phyloP scores from a whole-genome alignment of 106 monocot species.

The Gastrodia elata region DNA sequence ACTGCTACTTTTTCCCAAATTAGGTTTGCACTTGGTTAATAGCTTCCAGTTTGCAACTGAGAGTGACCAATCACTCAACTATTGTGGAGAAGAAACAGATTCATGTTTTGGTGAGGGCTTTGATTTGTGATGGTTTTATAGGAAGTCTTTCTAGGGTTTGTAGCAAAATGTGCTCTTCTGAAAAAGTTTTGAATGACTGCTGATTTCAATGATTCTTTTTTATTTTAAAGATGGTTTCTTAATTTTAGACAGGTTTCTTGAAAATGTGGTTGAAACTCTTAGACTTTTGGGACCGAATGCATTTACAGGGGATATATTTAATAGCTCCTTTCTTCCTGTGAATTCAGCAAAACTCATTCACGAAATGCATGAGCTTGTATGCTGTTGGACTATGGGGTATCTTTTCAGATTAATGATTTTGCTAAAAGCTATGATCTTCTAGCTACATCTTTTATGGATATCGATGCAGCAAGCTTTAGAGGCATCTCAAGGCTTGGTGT shows the following conservation, averaged over 20 bases:
- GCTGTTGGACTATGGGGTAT: conserved; percentile 19
- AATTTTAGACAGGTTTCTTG: conserved; percentile 58
- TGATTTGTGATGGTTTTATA: conserved; percentile 21
- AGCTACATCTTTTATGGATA: conserved; percentile 60
- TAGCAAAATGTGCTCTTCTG: conserved; percentile 46
- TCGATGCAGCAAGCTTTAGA: conserved; percentile 39
- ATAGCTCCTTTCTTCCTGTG: not conserved
- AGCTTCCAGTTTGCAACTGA: conserved; percentile 28
- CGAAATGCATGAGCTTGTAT: conserved; percentile 12
- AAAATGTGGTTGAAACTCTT: conserved; percentile 37
- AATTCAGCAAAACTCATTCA: not conserved
- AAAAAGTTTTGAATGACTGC: conserved; percentile 33
- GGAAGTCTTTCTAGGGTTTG: conserved; percentile 38
- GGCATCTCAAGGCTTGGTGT: conserved; percentile 53
- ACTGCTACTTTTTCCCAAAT: conserved; percentile 57
- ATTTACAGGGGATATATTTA: conserved; percentile 4
- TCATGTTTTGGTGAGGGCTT: conserved; percentile 2
- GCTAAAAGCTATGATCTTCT: conserved; percentile 79
- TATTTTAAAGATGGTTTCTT: conserved; percentile 81
- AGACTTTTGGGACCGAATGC: conserved; percentile 21
- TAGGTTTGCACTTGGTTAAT: conserved; percentile 34
- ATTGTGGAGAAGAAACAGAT: conserved; percentile 16
- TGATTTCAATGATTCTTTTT: conserved; percentile 20
- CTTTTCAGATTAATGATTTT: conserved; percentile 31
- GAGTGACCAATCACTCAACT: conserved; percentile 13